Evolutionary conservation across 2,329 filamentous ascomycete genomes (phyloP).

Genomic region (Sporothrix pallida): DNA sequence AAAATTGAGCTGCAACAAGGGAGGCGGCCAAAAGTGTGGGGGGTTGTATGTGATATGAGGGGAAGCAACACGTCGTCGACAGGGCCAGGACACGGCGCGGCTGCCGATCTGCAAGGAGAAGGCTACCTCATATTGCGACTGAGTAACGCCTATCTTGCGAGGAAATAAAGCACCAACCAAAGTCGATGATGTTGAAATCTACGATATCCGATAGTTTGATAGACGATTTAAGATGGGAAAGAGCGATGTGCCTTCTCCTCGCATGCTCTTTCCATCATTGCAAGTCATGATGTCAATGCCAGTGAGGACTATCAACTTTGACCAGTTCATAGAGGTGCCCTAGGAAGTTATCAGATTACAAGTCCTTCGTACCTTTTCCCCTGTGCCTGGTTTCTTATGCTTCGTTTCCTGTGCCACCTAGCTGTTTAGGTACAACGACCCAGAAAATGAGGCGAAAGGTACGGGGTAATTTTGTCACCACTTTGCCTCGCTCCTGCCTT

Average conservation of each 20-base stretch:
- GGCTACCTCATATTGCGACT: background rate
- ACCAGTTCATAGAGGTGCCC: too few relatives aligned
- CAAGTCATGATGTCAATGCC: background rate
- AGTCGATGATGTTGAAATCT: background rate
- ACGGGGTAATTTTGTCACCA: background rate
- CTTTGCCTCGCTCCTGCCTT: constrained; percentile 13
- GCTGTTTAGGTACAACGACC: background rate
- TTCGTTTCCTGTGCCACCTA: background rate
- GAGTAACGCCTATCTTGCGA: background rate
- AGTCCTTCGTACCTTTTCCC: background rate
- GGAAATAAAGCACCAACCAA: background rate
- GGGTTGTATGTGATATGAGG: constrained; percentile 16
- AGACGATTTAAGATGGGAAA: background rate
- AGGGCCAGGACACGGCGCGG: constrained; percentile 21
- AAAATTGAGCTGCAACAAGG: constrained; percentile 3
- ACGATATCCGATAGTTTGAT: background rate
- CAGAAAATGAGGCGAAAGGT: background rate
- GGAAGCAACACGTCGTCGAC: background rate
- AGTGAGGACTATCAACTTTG: too few relatives aligned
- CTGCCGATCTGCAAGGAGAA: constrained; percentile 27
- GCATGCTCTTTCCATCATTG: background rate
- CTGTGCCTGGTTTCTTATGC: background rate
- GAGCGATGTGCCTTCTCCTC: background rate
- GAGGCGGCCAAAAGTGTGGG: constrained; percentile 29
- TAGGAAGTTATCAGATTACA: background rate